Evolutionary conservation across 192 early-diverging fungal genomes (phyloP), one percentile per base, ranked within the genome.

Genomic region (Lunasporangiospora selenospora): DNA sequence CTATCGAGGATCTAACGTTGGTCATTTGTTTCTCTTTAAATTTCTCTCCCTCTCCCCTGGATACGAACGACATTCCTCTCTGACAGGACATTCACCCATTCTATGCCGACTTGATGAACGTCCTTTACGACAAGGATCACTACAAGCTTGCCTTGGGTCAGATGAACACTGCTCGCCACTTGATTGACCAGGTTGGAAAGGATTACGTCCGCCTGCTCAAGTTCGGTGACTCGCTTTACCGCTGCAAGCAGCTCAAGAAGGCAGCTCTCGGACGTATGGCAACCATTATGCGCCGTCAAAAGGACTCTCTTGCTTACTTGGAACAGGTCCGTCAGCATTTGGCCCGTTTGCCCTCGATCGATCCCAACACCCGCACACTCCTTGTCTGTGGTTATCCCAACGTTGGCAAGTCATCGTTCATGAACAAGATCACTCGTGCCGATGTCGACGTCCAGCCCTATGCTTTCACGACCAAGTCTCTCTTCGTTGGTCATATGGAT

Each of bases 401-500:
- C 77, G 98, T 99, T 26, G 98, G 98, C 69, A 99, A 98, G 78
- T 97, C 91, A 38, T 91, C 89, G 60, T 97, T 97, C 75, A 97
- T 95, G 87, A 98, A 98, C 90, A 98, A 99, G 83, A 87, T 99
- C 10, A 99, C 98, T 11, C 86, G 95, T 44, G 97, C 98, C 12
- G 95, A 99, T 70, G 98, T 99, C 23, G 98, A 99, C 75, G 98
- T 99, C 12, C 98, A 99, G 78, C 97, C 97, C 16, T 99, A 99
- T 80, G 98, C 98, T 31, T 99, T 99, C 83, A 99, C 98, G 23
- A 99, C 98, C 59, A 99, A 99, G 85, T 95, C 92, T 19, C 84
- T 99, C 69, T 99, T 99, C 82, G 98, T 99, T 29, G 98, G 98
- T 32, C 98, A 99, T 73, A 99, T 99, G 98, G 97, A 99, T 82